phyloP scores from a whole-genome alignment of 306 rosid genomes.

The Benincasa hispida region DNA sequence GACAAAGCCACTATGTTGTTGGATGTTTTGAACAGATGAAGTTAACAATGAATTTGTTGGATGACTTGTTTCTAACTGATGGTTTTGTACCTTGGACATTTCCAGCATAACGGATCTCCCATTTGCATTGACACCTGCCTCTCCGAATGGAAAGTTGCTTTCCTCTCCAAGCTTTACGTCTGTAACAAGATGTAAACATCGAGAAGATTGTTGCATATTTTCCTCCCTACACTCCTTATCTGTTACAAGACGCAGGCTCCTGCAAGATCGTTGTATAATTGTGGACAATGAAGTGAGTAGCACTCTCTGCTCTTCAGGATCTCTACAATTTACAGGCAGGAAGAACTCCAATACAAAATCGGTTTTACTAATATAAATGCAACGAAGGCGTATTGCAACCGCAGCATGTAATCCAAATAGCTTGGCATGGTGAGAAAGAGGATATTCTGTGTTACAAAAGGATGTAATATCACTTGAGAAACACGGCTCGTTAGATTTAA shows the following conservation, averaged over 20 bases:
- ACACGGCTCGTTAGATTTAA: constrained; percentile 70
- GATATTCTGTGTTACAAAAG: constrained; percentile 61
- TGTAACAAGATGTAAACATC: constrained; percentile 48
- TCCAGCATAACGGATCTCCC: constrained; percentile 8
- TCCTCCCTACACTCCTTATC: constrained; percentile 58
- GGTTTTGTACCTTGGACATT: not conserved
- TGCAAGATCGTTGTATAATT: constrained; percentile 52
- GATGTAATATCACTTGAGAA: constrained; percentile 63
- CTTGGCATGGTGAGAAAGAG: constrained; percentile 80
- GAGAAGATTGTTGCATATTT: constrained; percentile 47
- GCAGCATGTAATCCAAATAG: constrained; percentile 68
- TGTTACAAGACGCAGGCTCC: constrained; percentile 57
- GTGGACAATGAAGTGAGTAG: constrained; percentile 69
- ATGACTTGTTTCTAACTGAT: not conserved
- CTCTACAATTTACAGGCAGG: constrained; percentile 68
- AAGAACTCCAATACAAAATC: constrained; percentile 92
- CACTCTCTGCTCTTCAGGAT: constrained; percentile 59
- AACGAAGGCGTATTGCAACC: constrained; percentile 78
- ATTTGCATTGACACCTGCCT: constrained; percentile 17
- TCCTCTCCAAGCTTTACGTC: constrained; percentile 53
- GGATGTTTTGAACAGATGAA: constrained; percentile 16
- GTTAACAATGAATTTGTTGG: not conserved
- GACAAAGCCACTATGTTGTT: constrained; percentile 18
- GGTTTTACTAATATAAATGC: constrained; percentile 39
- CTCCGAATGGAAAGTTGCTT: constrained; percentile 14